Evolutionary conservation across 75 land plant genomes (phyloP), one percentile per base, ranked within the genome.

Genomic region (Pinus tabuliformis): DNA sequence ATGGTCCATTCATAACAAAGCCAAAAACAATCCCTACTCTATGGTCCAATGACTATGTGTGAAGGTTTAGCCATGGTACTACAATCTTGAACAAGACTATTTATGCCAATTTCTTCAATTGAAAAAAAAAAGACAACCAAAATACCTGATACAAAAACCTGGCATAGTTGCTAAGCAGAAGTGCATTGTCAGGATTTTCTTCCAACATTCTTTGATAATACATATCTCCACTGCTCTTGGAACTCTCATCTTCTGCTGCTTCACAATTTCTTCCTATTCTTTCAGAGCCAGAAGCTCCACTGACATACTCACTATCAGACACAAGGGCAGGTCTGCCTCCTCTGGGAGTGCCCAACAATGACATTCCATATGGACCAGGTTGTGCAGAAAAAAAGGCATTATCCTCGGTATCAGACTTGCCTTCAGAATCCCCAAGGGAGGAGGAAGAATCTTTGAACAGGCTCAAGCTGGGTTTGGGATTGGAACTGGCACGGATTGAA

Each of bases 141-240:
- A 33, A 33, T 33, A 33, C 33, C 33, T 33, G 33, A 73, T 84
- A 76, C 70, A 91, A 73, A 73, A 77, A 91, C 74, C 70, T 88
- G 36, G 88, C 86, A 75, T 88, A 88, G 33, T 88, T 91, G 14
- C 81, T 78, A 18, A 91, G 82, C 33, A 91, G 30, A 13, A 91
- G 77, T 30, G 88, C 17, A 24, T 91, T 88, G 14, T 78, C 77
- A 57, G 93, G 93, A 63, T 91, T 81, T 13, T 84, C 86, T 36
- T 88, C 81, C 36, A 91, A 84, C 90, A 91, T 81, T 30, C 71
- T 81, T 70, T 68, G 79, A 45, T 88, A 91, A 74, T 86, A 82
- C 39, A 57, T 60, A 52, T 90, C 87, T 56, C 73, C 75, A 13
- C 75, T 73, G 39, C 8, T 60, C 39, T 56, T 76, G 6, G 52